Percentiles rank a stretch among this genome's conserved stretches.
Conservation (phyloP, 345 rosid species). For the Mercurialis annua region DNA sequence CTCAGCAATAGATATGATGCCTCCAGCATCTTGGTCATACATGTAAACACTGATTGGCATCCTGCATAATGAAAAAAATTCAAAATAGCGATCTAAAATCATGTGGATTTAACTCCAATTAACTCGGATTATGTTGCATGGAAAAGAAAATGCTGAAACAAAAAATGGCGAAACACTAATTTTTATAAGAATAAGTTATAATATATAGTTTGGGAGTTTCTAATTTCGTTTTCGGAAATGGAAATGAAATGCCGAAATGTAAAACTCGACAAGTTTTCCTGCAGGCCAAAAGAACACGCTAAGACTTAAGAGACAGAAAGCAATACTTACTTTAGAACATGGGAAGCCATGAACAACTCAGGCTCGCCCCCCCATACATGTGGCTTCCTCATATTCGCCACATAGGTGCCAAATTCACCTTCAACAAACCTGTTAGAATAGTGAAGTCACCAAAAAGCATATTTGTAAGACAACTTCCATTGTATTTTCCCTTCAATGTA, state of each 20-base stretch:
- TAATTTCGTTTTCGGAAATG: too few relatives aligned
- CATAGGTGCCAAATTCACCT: slow-evolving; percentile 86
- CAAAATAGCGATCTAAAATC: background rate
- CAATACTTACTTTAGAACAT: slow-evolving; percentile 64
- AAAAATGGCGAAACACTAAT: too few relatives aligned
- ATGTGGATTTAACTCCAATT: too few relatives aligned
- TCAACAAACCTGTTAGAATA: slow-evolving; percentile 73
- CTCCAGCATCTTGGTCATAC: slow-evolving; percentile 65
- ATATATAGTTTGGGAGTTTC: too few relatives aligned
- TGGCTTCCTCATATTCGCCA: slow-evolving; percentile 70
- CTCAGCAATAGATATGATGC: slow-evolving; percentile 75
- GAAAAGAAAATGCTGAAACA: too few relatives aligned
- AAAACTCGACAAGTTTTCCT: too few relatives aligned
- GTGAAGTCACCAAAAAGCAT: slow-evolving; percentile 12
- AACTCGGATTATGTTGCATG: too few relatives aligned
- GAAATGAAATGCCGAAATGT: too few relatives aligned
- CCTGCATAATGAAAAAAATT: slow-evolving; percentile 35
- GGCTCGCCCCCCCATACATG: slow-evolving; percentile 99
- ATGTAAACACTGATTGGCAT: slow-evolving; percentile 89
- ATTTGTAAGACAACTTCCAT: slow-evolving; percentile 6
- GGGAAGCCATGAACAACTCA: slow-evolving; percentile 93
- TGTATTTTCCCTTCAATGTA: background rate
- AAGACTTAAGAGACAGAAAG: slow-evolving; percentile 1
- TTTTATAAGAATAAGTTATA: background rate
- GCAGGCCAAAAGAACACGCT: too few relatives aligned